Evolutionary conservation across 1,139 yeast species (phyloP).

Genomic region (Entelexis sorbosivorans): DNA sequence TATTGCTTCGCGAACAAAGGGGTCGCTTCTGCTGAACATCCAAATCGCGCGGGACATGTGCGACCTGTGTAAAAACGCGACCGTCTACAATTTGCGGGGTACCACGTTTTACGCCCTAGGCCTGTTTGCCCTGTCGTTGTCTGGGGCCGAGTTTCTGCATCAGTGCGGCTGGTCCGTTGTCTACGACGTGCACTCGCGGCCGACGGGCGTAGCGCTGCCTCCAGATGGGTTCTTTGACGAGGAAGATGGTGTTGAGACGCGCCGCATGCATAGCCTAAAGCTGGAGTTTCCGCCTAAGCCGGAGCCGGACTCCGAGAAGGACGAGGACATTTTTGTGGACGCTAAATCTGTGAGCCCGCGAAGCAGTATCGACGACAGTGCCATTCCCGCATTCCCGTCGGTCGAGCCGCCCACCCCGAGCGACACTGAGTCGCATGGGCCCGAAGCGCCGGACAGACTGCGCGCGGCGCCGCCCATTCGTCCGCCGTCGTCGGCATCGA

Average conservation of each 20-base stretch:
- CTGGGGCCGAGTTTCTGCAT: slow-evolving; percentile 79
- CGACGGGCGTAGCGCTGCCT: slow-evolving; percentile 36
- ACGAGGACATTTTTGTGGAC: neutral
- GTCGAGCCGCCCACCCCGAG: neutral
- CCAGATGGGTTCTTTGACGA: slow-evolving; percentile 6
- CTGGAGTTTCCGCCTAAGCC: neutral
- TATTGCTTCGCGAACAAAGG: slow-evolving; percentile 53
- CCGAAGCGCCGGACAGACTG: neutral
- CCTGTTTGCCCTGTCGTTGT: slow-evolving; percentile 55
- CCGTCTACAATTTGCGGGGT: slow-evolving; percentile 57
- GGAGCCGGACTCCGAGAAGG: neutral
- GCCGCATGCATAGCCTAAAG: neutral
- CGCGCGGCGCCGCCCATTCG: neutral
- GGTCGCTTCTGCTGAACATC: slow-evolving; percentile 57
- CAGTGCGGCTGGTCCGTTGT: slow-evolving; percentile 68
- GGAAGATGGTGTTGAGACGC: neutral
- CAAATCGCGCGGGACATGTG: slow-evolving; percentile 48
- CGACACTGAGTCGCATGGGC: neutral
- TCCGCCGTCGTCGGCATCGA: slow-evolving; percentile 10
- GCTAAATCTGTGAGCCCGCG: neutral
- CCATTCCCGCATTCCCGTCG: neutral
- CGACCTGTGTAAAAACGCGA: slow-evolving; percentile 42
- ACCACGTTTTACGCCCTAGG: slow-evolving; percentile 74
- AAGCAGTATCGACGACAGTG: neutral
- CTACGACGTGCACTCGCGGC: slow-evolving; percentile 41